phyloP scores from a whole-genome alignment of 1,284 basidiomycete genomes.

The Ceratobasidium sp. region DNA sequence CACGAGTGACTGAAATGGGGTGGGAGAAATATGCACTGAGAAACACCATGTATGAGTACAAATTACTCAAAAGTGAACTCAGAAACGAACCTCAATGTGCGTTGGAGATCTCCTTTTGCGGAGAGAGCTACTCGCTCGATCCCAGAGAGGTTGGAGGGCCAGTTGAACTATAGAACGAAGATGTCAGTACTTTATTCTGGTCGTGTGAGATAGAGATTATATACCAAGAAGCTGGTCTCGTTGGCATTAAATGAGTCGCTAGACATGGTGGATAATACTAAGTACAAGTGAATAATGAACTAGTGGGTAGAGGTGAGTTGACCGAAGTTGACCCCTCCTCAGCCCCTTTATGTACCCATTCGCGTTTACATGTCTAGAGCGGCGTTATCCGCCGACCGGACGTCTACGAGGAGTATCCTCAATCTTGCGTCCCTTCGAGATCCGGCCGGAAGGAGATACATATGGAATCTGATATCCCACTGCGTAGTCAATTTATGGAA shows the following conservation, averaged over 20 bases:
- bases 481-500: conserved; percentile 4
- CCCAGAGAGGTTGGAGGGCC: conserved; percentile 66
- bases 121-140: conserved; percentile 75
- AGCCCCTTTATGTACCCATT: conserved; percentile 21
- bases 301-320: not conserved
- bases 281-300: not conserved
- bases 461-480: conserved; percentile 28
- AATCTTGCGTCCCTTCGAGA: conserved; percentile 9
- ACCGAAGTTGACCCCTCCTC: not conserved
- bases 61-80: not conserved
- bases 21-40: conserved; percentile 73
- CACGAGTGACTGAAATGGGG: conserved; percentile 69
- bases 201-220: not conserved
- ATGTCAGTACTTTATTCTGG: not conserved
- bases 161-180: conserved; percentile 63
- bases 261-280: conserved; percentile 33
- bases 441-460: conserved; percentile 44
- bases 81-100: conserved; percentile 69
- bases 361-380: not conserved
- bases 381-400: conserved; percentile 30
- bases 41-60: not conserved
- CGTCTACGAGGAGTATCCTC: not conserved
- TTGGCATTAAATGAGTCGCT: conserved; percentile 48
- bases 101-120: conserved; percentile 75
- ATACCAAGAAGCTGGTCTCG: conserved; percentile 46